A percentile compares a stretch with the other conserved stretches of the same genome.
phyloP scores from a whole-genome alignment of 164 flowering plant species.

The Tetracentron sinense region DNA sequence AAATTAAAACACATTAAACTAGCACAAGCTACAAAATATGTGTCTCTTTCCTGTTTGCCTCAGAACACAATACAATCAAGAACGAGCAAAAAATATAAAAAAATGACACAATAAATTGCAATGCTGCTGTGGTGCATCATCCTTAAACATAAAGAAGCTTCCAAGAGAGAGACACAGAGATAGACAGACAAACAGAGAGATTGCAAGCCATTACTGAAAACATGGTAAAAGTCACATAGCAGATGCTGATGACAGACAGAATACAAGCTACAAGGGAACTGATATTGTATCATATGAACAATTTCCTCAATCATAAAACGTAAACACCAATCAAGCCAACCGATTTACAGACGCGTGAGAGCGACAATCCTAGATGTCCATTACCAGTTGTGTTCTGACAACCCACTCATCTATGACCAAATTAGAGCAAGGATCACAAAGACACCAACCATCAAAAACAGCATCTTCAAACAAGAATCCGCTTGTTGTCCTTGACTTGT shows the following conservation, averaged over 20 bases:
- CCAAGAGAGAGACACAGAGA: neutral
- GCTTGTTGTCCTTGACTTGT: constrained; percentile 47
- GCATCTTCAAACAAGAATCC: constrained; percentile 38
- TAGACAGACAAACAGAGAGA: neutral
- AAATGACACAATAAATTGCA: neutral
- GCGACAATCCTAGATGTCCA: constrained; percentile 6
- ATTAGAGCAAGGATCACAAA: constrained; percentile 46
- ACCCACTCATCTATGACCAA: constrained; percentile 32
- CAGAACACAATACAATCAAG: neutral
- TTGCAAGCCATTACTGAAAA: neutral
- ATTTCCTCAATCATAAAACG: neutral
- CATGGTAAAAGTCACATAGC: neutral
- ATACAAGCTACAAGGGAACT: neutral
- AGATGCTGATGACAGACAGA: neutral
- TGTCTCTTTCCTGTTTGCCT: too few relatives aligned
- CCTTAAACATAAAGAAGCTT: neutral
- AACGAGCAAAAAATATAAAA: neutral
- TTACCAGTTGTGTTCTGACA: neutral
- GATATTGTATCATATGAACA: neutral
- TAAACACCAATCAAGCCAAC: neutral
- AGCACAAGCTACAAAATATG: too few relatives aligned
- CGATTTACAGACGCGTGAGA: constrained; percentile 11
- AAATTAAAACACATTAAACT: too few relatives aligned
- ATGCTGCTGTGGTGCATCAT: neutral
- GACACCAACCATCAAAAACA: constrained; percentile 40